These are phyloP conservation scores for Fusarium coicis DNA, from an alignment of 2,329 filamentous ascomycete genomes.

Conservation along the genomic window DNA sequence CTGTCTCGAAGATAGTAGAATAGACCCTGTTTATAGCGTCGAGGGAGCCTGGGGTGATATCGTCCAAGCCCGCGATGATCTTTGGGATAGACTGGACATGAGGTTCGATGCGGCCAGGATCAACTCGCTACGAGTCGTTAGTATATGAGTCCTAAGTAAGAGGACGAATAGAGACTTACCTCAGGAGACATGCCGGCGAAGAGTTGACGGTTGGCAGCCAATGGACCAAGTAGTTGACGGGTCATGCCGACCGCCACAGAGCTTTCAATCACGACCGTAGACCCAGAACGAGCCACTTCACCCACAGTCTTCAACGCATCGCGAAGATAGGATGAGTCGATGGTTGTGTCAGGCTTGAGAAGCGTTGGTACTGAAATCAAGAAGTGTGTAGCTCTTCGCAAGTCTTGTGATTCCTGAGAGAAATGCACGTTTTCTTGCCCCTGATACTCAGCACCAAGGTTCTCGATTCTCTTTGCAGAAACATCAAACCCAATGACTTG, in stretches of 20 bases:
- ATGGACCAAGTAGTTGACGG: slow-evolving; percentile 57
- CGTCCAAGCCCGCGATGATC: slow-evolving; percentile 62
- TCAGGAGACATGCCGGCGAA: slow-evolving; percentile 61
- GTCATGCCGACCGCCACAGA: slow-evolving; percentile 65
- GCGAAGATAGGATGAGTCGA: slow-evolving; percentile 58
- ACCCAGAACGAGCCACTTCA: slow-evolving; percentile 53
- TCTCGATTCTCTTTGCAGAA: slow-evolving; percentile 49
- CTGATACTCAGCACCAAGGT: slow-evolving; percentile 45
- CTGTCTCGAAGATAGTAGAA: slow-evolving; percentile 54
- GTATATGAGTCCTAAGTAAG: not conserved
- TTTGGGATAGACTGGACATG: slow-evolving; percentile 59
- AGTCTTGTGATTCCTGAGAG: slow-evolving; percentile 49
- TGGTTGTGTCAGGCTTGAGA: slow-evolving; percentile 55
- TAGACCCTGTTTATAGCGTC: slow-evolving; percentile 56
- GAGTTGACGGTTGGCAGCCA: slow-evolving; percentile 53
- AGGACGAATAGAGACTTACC: not conserved
- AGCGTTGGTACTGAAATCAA: slow-evolving; percentile 64
- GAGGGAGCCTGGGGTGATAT: slow-evolving; percentile 56
- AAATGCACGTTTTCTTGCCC: slow-evolving; percentile 34
- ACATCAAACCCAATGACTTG: slow-evolving; percentile 60
- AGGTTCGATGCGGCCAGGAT: slow-evolving; percentile 59
- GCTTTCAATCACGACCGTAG: slow-evolving; percentile 62
- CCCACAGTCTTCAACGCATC: slow-evolving; percentile 57
- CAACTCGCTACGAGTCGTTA: slow-evolving; percentile 53
- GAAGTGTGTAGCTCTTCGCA: slow-evolving; percentile 59